Percentiles rank a stretch among this genome's conserved stretches.
These are phyloP conservation scores for Amauroascus niger DNA, from an alignment of 2,329 filamentous ascomycete species.

Conservation along the genomic window DNA sequence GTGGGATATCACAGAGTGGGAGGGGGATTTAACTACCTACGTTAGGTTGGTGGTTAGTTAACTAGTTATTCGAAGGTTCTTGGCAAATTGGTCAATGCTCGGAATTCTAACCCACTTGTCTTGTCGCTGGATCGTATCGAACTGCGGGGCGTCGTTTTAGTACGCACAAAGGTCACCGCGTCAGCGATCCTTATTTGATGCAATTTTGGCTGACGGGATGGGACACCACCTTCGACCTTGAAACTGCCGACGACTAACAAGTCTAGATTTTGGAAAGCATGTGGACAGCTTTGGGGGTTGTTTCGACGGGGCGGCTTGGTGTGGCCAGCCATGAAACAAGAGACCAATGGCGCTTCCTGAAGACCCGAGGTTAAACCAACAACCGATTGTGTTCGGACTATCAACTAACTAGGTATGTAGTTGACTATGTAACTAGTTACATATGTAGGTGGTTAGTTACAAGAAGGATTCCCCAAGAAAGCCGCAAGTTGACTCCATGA, in stretches of 20 bases:
- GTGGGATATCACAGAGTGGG: no score
- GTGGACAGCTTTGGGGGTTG: neutral
- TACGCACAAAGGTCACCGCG: neutral
- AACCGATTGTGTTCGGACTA: no score
- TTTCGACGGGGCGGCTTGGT: neutral
- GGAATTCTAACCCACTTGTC: neutral
- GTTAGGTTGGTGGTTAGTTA: no score
- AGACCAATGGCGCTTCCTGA: neutral
- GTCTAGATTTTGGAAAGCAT: neutral
- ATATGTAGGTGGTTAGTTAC: no score
- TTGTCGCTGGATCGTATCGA: conserved; percentile 1
- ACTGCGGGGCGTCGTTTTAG: neutral
- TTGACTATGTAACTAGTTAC: no score
- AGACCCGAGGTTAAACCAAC: no score
- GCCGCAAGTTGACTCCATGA: no score
- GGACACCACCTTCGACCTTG: neutral
- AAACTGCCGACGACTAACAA: neutral
- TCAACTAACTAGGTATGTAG: no score
- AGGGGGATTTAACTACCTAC: no score
- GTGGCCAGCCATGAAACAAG: neutral
- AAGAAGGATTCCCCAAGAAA: no score
- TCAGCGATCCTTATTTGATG: neutral
- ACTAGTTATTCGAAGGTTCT: neutral
- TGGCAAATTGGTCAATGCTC: conserved; percentile 6
- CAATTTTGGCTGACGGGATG: neutral